Conservation (phyloP, 352 stramenopile genomes). For the Elongisporangium prolatum region DNA sequence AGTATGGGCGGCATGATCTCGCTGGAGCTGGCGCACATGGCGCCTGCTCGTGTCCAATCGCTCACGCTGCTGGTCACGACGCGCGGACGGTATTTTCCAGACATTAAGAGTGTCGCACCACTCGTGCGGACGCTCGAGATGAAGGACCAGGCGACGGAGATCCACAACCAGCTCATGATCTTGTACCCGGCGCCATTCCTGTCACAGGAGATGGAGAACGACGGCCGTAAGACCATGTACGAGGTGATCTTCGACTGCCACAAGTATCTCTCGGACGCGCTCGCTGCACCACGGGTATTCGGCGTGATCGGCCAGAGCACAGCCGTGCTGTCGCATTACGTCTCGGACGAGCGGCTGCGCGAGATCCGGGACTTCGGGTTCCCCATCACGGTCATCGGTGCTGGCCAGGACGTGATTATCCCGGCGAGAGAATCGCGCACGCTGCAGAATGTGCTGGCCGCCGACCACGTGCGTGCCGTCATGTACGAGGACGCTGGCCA, state of each 20-base stretch:
- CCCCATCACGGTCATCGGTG: conserved; percentile 29
- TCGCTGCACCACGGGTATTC: conserved; percentile 18
- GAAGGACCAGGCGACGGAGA: conserved; percentile 19
- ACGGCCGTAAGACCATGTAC: conserved; percentile 14
- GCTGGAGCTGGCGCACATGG: conserved; percentile 28
- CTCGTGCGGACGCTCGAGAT: conserved; percentile 23
- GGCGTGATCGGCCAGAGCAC: conserved; percentile 28
- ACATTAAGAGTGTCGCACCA: conserved; percentile 25
- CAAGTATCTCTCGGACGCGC: conserved; percentile 26
- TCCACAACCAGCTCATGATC: conserved; percentile 25
- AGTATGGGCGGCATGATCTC: conserved; percentile 53
- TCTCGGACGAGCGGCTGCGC: conserved; percentile 30
- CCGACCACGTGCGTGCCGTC: conserved; percentile 24
- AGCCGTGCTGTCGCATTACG: conserved; percentile 30
- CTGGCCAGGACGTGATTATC: conserved; percentile 26
- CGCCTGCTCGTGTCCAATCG: conserved; percentile 33
- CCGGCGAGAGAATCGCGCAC: conserved; percentile 18
- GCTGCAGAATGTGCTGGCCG: conserved; percentile 20
- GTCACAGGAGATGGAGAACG: conserved; percentile 22
- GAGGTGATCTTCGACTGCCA: conserved; percentile 27
- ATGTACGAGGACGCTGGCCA: conserved; percentile 37
- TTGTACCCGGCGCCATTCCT: conserved; percentile 27
- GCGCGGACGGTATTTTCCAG: conserved; percentile 24
- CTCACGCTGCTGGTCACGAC: conserved; percentile 37
- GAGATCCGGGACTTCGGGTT: conserved; percentile 27